Percentiles rank a stretch among this genome's conserved stretches.
Conservation (phyloP, 192 early-diverging fungal genomes). For the Coemansia sp. region DNA sequence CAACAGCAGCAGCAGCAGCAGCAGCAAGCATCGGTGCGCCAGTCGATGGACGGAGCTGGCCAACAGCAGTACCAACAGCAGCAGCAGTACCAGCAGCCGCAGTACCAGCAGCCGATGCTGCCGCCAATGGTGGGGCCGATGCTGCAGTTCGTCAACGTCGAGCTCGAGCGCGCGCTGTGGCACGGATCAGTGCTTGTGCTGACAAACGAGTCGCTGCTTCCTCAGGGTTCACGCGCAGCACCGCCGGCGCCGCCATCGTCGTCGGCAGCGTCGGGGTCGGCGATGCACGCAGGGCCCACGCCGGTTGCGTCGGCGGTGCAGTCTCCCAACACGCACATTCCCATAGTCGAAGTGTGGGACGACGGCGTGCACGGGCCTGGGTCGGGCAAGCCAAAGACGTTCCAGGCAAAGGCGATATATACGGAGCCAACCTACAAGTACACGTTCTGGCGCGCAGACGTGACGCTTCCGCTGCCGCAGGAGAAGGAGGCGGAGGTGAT, state of each 20-base stretch:
- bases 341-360: slow-evolving; percentile 49
- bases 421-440: slow-evolving; percentile 53
- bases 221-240: slow-evolving; percentile 18
- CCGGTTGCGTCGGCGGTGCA: slow-evolving; percentile 6
- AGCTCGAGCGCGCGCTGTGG: slow-evolving; percentile 49
- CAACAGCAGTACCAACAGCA: slow-evolving; percentile 15
- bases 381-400: slow-evolving; percentile 50
- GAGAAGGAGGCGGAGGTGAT: slow-evolving; percentile 37
- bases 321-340: slow-evolving; percentile 24
- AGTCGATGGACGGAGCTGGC: background rate
- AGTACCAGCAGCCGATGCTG: slow-evolving; percentile 16
- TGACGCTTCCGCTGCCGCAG: slow-evolving; percentile 35
- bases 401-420: slow-evolving; percentile 36
- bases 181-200: slow-evolving; percentile 47
- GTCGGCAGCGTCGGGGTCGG: slow-evolving; percentile 6
- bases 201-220: slow-evolving; percentile 49
- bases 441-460: slow-evolving; percentile 51
- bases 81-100: background rate
- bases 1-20: slow-evolving; percentile 17
- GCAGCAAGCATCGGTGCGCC: background rate
- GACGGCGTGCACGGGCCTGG: slow-evolving; percentile 50
- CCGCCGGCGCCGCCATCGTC: slow-evolving; percentile 5
- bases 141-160: slow-evolving; percentile 54
- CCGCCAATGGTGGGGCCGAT: slow-evolving; percentile 48
- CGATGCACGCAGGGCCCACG: slow-evolving; percentile 34